A percentile compares a stretch with the other conserved stretches of the same genome.
Evolutionary conservation across 2,329 filamentous ascomycete genomes (phyloP).

Genomic region (Lachnellula willkommii): DNA sequence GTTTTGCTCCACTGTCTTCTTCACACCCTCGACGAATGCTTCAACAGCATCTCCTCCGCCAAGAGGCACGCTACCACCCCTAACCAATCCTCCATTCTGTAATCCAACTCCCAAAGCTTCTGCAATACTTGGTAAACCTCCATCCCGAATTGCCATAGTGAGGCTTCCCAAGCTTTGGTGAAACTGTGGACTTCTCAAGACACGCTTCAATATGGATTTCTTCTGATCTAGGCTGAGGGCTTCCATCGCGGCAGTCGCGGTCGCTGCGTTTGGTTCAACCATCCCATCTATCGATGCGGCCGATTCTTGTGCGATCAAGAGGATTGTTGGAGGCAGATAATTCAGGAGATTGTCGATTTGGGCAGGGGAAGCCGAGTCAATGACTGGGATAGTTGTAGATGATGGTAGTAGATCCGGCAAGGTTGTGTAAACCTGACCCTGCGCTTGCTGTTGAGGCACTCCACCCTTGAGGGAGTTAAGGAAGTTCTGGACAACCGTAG

Average conservation of each 20-base stretch:
- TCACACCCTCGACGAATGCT: constrained; percentile 85
- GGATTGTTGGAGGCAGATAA: constrained; percentile 71
- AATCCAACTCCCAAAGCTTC: constrained; percentile 79
- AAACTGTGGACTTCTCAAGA: constrained; percentile 86
- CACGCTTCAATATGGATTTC: constrained; percentile 71
- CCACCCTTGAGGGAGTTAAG: constrained; percentile 69
- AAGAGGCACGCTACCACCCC: constrained; percentile 72
- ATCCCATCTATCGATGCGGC: constrained; percentile 51
- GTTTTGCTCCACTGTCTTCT: constrained; percentile 65
- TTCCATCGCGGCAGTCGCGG: constrained; percentile 66
- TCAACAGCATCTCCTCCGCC: constrained; percentile 86
- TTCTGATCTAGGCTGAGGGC: constrained; percentile 72
- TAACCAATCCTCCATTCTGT: constrained; percentile 76
- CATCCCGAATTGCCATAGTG: constrained; percentile 82
- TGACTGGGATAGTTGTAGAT: constrained; percentile 69
- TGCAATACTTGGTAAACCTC: constrained; percentile 82
- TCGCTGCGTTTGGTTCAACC: constrained; percentile 62
- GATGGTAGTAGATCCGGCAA: constrained; percentile 81
- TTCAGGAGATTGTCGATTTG: constrained; percentile 70
- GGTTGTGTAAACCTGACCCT: constrained; percentile 70
- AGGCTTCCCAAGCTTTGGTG: constrained; percentile 78
- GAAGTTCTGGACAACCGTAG: constrained; percentile 79
- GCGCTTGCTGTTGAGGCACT: constrained; percentile 37
- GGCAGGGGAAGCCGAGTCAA: constrained; percentile 52
- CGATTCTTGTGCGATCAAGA: constrained; percentile 69